Conservation (phyloP, 2,329 filamentous ascomycete species). For the Aspergillus japonicus region DNA sequence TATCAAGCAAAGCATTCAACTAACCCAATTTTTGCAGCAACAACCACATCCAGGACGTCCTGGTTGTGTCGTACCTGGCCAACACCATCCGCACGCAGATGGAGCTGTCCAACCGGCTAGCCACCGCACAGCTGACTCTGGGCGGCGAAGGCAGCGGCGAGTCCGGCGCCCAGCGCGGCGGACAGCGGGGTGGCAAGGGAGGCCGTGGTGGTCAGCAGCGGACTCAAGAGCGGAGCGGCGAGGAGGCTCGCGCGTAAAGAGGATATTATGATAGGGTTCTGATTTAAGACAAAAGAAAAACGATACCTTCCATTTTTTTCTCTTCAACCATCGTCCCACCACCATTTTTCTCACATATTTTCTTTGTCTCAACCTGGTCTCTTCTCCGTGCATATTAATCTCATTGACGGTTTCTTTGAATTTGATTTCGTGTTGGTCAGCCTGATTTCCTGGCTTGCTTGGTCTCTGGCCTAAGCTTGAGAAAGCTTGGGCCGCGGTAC, state of each 20-base stretch:
- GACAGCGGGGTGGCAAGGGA: constrained; percentile 45
- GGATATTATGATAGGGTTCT: constrained; percentile 13
- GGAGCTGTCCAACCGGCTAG: constrained; percentile 91
- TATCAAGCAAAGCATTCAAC: constrained; percentile 16
- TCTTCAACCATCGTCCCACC: constrained; percentile 6
- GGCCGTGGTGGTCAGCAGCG: constrained; percentile 40
- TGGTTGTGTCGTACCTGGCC: constrained; percentile 96
- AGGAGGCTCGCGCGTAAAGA: constrained; percentile 40
- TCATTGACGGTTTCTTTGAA: constrained; percentile 5
- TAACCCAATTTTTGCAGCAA: constrained; percentile 58
- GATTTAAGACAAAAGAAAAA: constrained; percentile 11
- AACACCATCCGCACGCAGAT: constrained; percentile 99
- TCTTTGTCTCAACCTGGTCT: constrained; percentile 6
- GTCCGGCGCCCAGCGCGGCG: constrained; percentile 37
- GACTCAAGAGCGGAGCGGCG: constrained; percentile 37
- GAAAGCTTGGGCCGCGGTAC: not conserved
- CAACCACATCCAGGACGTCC: constrained; percentile 98
- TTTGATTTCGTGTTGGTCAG: constrained; percentile 1
- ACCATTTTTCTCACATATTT: constrained; percentile 13
- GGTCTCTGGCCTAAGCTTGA: not conserved
- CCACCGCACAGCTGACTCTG: constrained; percentile 68
- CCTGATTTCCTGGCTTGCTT: not conserved
- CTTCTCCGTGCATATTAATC: constrained; percentile 1
- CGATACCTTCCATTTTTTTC: constrained; percentile 27
- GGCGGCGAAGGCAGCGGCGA: constrained; percentile 46